phyloP scores from a whole-genome alignment of 1,284 basidiomycete species.

The Omphalotus olearius region DNA sequence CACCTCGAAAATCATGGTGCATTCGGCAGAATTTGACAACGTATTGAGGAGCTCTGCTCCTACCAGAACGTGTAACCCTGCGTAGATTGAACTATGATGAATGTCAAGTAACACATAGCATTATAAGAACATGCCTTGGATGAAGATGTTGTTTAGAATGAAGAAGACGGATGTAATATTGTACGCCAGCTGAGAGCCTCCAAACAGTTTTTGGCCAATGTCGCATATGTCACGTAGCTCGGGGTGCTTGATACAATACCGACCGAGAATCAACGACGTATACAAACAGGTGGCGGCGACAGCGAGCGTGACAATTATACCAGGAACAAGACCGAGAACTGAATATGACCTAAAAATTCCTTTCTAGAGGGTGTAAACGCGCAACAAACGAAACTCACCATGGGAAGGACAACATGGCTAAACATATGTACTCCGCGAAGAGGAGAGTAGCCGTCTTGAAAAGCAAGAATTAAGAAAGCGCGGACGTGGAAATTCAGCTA shows the following conservation, averaged over 20 bases:
- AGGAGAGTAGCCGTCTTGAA: conserved; percentile 37
- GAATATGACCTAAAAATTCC: conserved; percentile 38
- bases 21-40: conserved; percentile 45
- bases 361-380: neutral
- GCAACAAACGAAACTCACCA: conserved; percentile 24
- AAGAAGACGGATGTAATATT: conserved; percentile 43
- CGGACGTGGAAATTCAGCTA: neutral
- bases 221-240: conserved; percentile 59
- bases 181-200: conserved; percentile 41
- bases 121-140: conserved; percentile 30
- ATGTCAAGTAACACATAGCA: neutral
- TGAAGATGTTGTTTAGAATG: conserved; percentile 46
- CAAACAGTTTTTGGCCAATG: conserved; percentile 51
- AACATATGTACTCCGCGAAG: conserved; percentile 45
- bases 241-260: conserved; percentile 57
- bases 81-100: neutral
- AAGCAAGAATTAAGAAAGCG: too few species aligned
- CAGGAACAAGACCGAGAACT: conserved; percentile 50
- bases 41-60: conserved; percentile 52
- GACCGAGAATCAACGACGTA: conserved; percentile 46
- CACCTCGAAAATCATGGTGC: conserved; percentile 48
- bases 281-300: conserved; percentile 31
- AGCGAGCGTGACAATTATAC: conserved; percentile 37
- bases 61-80: conserved; percentile 40
- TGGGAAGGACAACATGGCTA: conserved; percentile 49